Evolutionary conservation across 2,329 filamentous ascomycete species (phyloP), one percentile per base, ranked within the genome.

Genomic region (Microdochium nivale): DNA sequence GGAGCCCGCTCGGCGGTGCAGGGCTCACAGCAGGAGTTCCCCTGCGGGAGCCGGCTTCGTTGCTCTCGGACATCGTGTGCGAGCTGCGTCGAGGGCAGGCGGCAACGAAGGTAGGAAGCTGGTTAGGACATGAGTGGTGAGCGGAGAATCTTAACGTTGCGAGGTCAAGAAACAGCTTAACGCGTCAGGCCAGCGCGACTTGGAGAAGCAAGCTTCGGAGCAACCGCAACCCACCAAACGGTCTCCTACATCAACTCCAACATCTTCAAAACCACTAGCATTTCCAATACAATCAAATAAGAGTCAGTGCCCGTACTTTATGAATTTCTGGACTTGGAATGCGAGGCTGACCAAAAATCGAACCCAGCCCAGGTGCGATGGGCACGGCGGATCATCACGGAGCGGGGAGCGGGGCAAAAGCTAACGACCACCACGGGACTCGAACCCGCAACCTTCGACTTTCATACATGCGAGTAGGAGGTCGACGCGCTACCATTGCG

Each of bases 1-100:
- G 81, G 24, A 85, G 70, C 10, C 75, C 74, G 19, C 21, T 44
- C 16, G 40, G 40, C 19, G 40, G 40, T 13, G 19, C 40, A 3
- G 40, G 40, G 40, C 40, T 44, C 21, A 44, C 14, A 44, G 40
- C 40, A 23, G 40, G 40, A 3, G 40, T 44, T 7, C 40, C 40
- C 19, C 19, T 44, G n/a, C 40, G 40, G 7, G 40, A 44, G 40
- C 40, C 19, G 40, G 40, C 40, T 44, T 44, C 40, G 23, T 44
- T 44, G 40, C 40, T 44, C 40, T 44, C 40, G n/a, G 40, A 44
- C 40, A 44, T 44, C 40, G 40, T 44, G 23, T 44, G 40, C n/a
- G 21, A 44, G 40, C 40, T 44, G 9, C 40, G 40, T 44, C 40
- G 40, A 19, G 33, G 33, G 33, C 8, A 14, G n/a, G 4, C 10